Base-by-base conservation (phyloP, 2,329 filamentous ascomycete species). In the Chrysoporthe cubensis region DNA sequence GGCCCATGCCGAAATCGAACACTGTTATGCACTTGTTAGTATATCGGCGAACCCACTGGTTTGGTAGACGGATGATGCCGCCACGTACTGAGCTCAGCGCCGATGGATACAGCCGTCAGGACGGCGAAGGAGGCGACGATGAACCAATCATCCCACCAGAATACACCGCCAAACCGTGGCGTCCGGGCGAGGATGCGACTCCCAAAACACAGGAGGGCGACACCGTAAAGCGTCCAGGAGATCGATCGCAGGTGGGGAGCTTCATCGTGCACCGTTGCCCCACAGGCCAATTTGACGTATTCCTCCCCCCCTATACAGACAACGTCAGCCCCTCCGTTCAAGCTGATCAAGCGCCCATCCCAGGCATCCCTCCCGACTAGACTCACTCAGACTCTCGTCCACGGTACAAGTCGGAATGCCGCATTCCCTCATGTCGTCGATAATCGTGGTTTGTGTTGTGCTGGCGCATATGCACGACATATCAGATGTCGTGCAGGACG, bases 81-180 rank as follows among this genome's bases (percentile, higher is more conserved):
- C 16, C 26, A 69, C 71, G 37, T 64, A 72, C 71, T 72, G 52
- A 72, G 58, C 64, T 72, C 71, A 32, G 71, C 71, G 37, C 71
- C 71, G 11, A 71, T 65, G 18, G 70, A 71, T 7, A 71, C 71
- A 18, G 62, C 71, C 16, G 71, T 71, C 9, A 71, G 65, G 16
- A 71, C 70, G 6, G 54, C 67, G 64, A 72, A 72, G 4, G 73
- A 73, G 16, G 68, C 59, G 14, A 73, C 44, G 26, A 74, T 73
- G n/a, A 71, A 71, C 67, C 67, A 74, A 44, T 74, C 73, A 60
- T 74, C 73, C 60, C 66, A 72, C 65, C 73, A 72, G 14, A 73
- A 65, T 4, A 69, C 68, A 1, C 70, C 70, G 57, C 70, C 69
- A 32, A 71, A 71, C 16, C 50, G 65, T 11, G 50, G 58, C 1